Conservation (phyloP, 139 green algal species). For the Chlamydomonas sphaeroides region DNA sequence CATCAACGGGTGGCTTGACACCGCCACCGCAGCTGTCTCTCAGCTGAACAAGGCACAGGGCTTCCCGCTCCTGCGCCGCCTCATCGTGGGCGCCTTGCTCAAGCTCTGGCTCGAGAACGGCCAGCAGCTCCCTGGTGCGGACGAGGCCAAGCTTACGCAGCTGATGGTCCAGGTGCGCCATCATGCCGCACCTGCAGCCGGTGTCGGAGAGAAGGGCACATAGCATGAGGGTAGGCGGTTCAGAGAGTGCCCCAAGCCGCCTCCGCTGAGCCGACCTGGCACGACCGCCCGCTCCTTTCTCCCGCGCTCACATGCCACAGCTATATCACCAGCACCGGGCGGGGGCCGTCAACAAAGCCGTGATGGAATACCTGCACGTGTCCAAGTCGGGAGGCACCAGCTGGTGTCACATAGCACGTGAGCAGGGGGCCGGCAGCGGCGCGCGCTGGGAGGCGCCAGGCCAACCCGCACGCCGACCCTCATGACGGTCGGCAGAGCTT, state of each 20-base stretch:
- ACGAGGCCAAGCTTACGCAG: background rate
- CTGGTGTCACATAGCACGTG: conserved; percentile 28
- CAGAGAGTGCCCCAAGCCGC: background rate
- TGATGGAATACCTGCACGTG: conserved; percentile 26
- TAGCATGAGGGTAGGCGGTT: background rate
- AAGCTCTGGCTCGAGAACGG: background rate
- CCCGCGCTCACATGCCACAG: background rate
- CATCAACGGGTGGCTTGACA: no score
- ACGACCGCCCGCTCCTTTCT: no score
- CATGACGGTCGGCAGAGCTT: background rate
- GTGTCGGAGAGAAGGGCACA: no score
- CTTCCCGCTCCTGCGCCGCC: background rate
- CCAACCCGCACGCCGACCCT: no score
- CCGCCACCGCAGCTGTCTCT: background rate
- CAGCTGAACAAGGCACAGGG: background rate
- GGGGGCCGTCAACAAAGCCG: background rate
- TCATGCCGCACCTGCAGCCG: background rate
- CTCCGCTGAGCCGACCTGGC: no score
- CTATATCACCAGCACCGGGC: conserved; percentile 13
- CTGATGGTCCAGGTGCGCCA: background rate
- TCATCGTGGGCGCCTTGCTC: background rate
- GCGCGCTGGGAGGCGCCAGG: background rate
- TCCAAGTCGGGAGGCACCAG: conserved; percentile 24
- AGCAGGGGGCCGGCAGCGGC: background rate
- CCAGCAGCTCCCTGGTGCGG: background rate